Conservation (phyloP, 176 grass and related monocot species). For the Triticum dicoccoides region DNA sequence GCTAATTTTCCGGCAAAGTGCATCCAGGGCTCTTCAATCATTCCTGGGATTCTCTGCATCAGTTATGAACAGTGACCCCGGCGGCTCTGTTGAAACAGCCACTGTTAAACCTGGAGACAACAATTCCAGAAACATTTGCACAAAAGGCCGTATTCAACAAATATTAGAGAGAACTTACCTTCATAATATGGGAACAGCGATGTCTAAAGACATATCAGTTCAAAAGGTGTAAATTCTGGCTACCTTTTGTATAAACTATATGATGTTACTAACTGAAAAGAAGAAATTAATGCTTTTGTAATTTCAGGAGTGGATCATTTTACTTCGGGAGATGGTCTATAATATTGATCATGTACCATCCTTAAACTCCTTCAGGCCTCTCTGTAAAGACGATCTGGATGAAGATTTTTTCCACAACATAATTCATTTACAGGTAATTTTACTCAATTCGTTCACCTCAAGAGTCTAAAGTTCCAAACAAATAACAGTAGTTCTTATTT, state of each 20-base stretch:
- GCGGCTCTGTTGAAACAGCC: constrained; percentile 14
- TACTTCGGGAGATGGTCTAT: constrained; percentile 81
- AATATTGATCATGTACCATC: constrained; percentile 58
- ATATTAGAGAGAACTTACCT: constrained; percentile 77
- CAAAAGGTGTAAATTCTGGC: constrained; percentile 57
- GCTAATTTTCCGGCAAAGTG: constrained; percentile 90
- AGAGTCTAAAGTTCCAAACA: not conserved
- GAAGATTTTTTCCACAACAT: constrained; percentile 94
- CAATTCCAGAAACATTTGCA: constrained; percentile 41
- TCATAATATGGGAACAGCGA: constrained; percentile 75
- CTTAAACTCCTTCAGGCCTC: constrained; percentile 66
- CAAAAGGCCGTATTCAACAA: constrained; percentile 55
- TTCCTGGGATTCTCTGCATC: constrained; percentile 67
- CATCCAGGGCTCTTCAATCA: constrained; percentile 72
- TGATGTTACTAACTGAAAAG: not conserved
- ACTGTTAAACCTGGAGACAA: constrained; percentile 16
- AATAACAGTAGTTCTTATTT: constrained; percentile 17
- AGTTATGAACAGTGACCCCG: constrained; percentile 52
- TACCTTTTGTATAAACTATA: constrained; percentile 2
- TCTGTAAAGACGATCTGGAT: constrained; percentile 84
- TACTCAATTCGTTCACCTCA: constrained; percentile 21
- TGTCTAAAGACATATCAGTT: constrained; percentile 76
- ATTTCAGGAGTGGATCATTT: constrained; percentile 88
- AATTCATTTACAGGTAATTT: constrained; percentile 89
- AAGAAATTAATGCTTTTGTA: constrained; percentile 25